These are phyloP conservation scores for Flagelloscypha sp. DNA, from an alignment of 768 basidiomycete species.

Conservation along the genomic window DNA sequence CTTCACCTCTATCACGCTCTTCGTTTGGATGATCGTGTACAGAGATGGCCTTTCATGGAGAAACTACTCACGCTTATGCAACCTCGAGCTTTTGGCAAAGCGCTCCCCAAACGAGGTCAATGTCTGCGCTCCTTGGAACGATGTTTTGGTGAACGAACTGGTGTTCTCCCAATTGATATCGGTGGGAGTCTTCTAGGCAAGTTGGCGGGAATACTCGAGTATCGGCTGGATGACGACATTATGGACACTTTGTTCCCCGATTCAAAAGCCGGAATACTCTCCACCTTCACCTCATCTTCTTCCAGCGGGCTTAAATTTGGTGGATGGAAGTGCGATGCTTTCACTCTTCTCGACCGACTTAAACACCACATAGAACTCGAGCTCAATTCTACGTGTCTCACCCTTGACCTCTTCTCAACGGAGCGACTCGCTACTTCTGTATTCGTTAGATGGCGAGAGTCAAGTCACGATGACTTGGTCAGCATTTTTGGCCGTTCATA, in stretches of 20 bases:
- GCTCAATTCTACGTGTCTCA: too few relatives aligned
- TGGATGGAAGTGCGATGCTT: too few relatives aligned
- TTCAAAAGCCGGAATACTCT: too few relatives aligned
- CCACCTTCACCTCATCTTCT: too few relatives aligned
- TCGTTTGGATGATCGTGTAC: background rate
- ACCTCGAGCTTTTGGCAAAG: background rate
- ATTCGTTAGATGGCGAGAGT: too few relatives aligned
- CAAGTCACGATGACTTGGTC: too few relatives aligned
- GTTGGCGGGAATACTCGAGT: conserved; percentile 2
- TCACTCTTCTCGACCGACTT: too few relatives aligned
- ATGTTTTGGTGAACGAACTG: conserved; percentile 7
- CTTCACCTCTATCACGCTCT: conserved; percentile 3
- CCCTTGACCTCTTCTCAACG: too few relatives aligned
- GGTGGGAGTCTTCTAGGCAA: conserved; percentile 3
- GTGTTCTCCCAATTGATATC: background rate
- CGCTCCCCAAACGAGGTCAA: background rate
- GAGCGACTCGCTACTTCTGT: too few relatives aligned
- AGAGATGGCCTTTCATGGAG: conserved; percentile 1
- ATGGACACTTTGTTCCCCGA: conserved; percentile 4
- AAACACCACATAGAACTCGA: too few relatives aligned
- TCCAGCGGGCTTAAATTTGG: too few relatives aligned
- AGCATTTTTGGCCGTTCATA: too few relatives aligned
- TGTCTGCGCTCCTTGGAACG: conserved; percentile 1
- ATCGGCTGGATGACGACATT: conserved; percentile 3
- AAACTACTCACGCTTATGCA: background rate